phyloP scores from a whole-genome alignment of 2,329 filamentous ascomycete genomes.

The Biscogniauxia marginata region DNA sequence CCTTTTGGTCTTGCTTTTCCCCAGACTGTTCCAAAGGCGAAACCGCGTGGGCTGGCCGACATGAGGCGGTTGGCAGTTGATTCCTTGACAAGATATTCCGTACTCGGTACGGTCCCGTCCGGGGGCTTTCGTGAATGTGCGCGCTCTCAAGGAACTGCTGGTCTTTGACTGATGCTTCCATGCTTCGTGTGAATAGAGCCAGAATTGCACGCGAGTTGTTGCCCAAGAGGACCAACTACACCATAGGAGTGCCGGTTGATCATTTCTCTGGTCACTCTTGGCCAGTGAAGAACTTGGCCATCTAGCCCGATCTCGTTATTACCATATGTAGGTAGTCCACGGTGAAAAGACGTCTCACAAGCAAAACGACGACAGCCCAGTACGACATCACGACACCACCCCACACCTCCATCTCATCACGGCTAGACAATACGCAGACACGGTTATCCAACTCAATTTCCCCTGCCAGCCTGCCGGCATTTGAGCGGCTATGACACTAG shows the following conservation, averaged over 20 bases:
- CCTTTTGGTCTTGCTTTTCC: not conserved
- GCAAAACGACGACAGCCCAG: slow-evolving; percentile 19
- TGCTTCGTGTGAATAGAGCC: too few relatives aligned
- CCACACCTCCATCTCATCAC: slow-evolving; percentile 20
- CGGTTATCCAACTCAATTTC: slow-evolving; percentile 17
- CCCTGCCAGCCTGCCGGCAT: slow-evolving; percentile 31
- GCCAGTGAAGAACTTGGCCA: slow-evolving; percentile 10
- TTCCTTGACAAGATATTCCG: not conserved
- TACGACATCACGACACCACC: slow-evolving; percentile 19
- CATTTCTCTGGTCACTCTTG: slow-evolving; percentile 8
- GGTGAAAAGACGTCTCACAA: slow-evolving; percentile 9
- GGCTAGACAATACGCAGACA: slow-evolving; percentile 18
- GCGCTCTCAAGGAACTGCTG: not conserved
- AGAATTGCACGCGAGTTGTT: slow-evolving; percentile 20
- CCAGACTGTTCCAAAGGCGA: not conserved
- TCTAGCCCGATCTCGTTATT: slow-evolving; percentile 9
- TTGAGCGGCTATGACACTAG: slow-evolving; percentile 20
- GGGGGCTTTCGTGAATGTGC: not conserved
- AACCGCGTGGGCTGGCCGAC: not conserved
- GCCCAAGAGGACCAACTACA: slow-evolving; percentile 7
- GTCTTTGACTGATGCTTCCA: too few relatives aligned
- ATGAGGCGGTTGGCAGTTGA: not conserved
- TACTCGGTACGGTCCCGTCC: not conserved
- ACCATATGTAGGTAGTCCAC: not conserved
- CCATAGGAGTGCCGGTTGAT: slow-evolving; percentile 1